phyloP scores from a whole-genome alignment of 2,329 filamentous ascomycete genomes.

The Monosporascus sp. region DNA sequence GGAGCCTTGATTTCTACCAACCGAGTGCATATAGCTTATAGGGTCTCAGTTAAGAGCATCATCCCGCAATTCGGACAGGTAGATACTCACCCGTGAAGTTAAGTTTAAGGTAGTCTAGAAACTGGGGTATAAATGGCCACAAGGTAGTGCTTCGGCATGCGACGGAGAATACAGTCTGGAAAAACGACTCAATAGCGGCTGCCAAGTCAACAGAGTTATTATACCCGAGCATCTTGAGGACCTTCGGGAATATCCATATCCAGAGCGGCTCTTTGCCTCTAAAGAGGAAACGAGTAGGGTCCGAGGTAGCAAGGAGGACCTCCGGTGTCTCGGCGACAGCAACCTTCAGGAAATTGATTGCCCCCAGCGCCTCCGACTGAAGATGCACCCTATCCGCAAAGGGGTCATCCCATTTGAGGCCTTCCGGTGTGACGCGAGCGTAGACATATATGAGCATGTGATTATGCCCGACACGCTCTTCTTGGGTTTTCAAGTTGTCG shows the following conservation, averaged over 20 bases:
- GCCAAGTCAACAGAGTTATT: slow-evolving; percentile 42
- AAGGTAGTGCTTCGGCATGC: slow-evolving; percentile 39
- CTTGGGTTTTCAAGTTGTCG: slow-evolving; percentile 51
- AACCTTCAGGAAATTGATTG: slow-evolving; percentile 70
- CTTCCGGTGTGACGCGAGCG: slow-evolving; percentile 71
- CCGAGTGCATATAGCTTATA: slow-evolving; percentile 15
- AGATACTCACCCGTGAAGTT: slow-evolving; percentile 39
- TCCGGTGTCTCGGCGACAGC: slow-evolving; percentile 71
- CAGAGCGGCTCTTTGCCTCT: slow-evolving; percentile 59
- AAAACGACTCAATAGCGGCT: slow-evolving; percentile 48
- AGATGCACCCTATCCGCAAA: slow-evolving; percentile 56
- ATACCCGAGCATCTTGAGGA: slow-evolving; percentile 53
- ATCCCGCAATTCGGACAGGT: neutral
- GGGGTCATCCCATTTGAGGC: slow-evolving; percentile 61
- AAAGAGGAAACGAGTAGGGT: slow-evolving; percentile 39
- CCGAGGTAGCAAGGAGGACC: slow-evolving; percentile 50
- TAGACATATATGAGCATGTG: slow-evolving; percentile 84
- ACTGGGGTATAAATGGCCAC: slow-evolving; percentile 41
- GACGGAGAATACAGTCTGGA: slow-evolving; percentile 43
- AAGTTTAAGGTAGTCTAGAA: slow-evolving; percentile 46
- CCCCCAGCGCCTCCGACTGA: slow-evolving; percentile 60
- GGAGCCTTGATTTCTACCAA: slow-evolving; percentile 24
- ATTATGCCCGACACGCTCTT: slow-evolving; percentile 70
- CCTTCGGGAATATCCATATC: slow-evolving; percentile 58
- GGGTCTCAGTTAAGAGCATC: slow-evolving; percentile 9